A percentile compares a stretch with the other conserved stretches of the same genome.
phyloP scores from a whole-genome alignment of 2,329 filamentous ascomycete genomes.

The Dactylellina haptotyla region DNA sequence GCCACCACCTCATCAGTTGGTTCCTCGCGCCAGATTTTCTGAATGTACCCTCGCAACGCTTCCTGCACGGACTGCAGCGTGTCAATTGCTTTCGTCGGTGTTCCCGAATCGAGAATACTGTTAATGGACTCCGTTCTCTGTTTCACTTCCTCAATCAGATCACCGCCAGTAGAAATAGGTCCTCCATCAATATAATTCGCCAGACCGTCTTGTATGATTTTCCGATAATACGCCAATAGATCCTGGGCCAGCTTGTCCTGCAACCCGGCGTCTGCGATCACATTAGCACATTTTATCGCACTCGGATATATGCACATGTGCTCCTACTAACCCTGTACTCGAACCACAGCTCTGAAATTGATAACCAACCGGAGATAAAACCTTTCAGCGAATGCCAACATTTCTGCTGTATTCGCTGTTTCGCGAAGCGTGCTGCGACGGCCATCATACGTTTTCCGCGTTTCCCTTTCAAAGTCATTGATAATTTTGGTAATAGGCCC shows the following conservation, averaged over 20 bases:
- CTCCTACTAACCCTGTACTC: constrained; percentile 22
- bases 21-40: constrained; percentile 19
- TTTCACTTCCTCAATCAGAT: no score
- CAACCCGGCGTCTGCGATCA: constrained; percentile 25
- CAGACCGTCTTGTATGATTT: constrained; percentile 30
- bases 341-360: constrained; percentile 18
- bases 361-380: constrained; percentile 38
- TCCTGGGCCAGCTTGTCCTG: constrained; percentile 48
- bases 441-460: constrained; percentile 12
- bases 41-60: constrained; percentile 20
- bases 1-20: constrained; percentile 38
- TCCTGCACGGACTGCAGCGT: constrained; percentile 13
- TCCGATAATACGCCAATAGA: constrained; percentile 38
- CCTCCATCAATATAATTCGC: constrained; percentile 36
- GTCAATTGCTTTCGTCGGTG: constrained; percentile 18
- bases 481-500: no score
- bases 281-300: not conserved
- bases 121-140: constrained; percentile 32
- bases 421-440: constrained; percentile 36
- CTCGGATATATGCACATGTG: not conserved
- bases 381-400: constrained; percentile 32
- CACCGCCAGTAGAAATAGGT: no score
- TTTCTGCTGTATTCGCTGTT: constrained; percentile 25
- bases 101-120: constrained; percentile 12
- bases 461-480: no score